These are phyloP conservation scores for Coniochaeta sp. DNA, from an alignment of 2,329 filamentous ascomycete genomes.

Conservation along the genomic window DNA sequence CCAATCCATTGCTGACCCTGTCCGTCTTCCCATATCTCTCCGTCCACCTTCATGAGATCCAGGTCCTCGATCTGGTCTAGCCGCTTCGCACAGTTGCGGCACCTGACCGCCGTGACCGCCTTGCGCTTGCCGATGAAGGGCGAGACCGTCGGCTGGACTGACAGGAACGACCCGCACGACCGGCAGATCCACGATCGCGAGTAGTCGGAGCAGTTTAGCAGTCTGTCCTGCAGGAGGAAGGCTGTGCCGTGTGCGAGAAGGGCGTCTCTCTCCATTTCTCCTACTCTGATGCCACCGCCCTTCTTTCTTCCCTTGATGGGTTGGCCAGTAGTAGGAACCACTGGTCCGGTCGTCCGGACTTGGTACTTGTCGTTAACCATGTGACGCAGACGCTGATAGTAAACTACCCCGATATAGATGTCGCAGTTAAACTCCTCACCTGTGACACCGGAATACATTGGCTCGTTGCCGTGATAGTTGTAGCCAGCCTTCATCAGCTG, in stretches of 20 bases:
- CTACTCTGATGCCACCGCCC: slow-evolving; percentile 96
- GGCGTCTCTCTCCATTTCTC: slow-evolving; percentile 98
- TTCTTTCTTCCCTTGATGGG: slow-evolving; percentile 95
- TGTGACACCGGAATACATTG: slow-evolving; percentile 96
- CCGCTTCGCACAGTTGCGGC: slow-evolving; percentile 65
- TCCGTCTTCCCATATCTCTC: slow-evolving; percentile 89
- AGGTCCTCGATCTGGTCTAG: slow-evolving; percentile 51
- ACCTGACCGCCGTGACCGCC: slow-evolving; percentile 64
- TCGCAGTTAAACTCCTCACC: slow-evolving; percentile 90
- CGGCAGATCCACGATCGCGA: slow-evolving; percentile 85
- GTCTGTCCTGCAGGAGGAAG: slow-evolving; percentile 87
- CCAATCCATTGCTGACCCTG: slow-evolving; percentile 78
- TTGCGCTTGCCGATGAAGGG: slow-evolving; percentile 58
- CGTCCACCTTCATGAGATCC: slow-evolving; percentile 49
- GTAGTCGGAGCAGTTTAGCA: slow-evolving; percentile 97
- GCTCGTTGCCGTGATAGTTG: slow-evolving; percentile 97
- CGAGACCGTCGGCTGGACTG: slow-evolving; percentile 72
- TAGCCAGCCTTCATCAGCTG: slow-evolving; percentile 93
- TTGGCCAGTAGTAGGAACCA: slow-evolving; percentile 85
- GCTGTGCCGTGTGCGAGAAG: slow-evolving; percentile 91
- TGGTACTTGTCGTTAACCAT: slow-evolving; percentile 99
- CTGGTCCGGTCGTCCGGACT: slow-evolving; percentile 89
- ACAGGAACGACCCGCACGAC: slow-evolving; percentile 82
- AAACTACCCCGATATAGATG: slow-evolving; percentile 94
- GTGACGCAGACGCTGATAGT: slow-evolving; percentile 96